Base-by-base conservation (phyloP, 2,329 filamentous ascomycete genomes). In the Aureobasidium mangrovei region DNA sequence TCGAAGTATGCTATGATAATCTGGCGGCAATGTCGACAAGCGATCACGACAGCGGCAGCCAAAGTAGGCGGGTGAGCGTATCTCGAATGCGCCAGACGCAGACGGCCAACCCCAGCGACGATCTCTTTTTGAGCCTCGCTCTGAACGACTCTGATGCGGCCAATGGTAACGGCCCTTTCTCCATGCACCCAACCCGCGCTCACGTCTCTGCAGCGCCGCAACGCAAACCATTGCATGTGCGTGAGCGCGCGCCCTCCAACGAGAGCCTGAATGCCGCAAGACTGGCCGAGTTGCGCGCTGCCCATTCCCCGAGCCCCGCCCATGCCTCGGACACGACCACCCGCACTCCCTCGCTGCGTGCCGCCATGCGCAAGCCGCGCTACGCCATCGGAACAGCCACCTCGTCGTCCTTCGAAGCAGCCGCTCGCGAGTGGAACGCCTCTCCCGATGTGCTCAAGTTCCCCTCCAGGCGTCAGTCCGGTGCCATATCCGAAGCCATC, bases 201-300 rank as follows among this genome's bases (percentile, higher is more conserved):
- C 29, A 42, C 35, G 47, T 29, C 39, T 29, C 32, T 18, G 4
- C 47, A 51, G 47, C 35, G 29, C 47, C 47, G 12, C 43, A 53
- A 18, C 58, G 59, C 55, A 56, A 59, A 45, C 52, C 54, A 33
- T 46, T 56, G 54, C 32, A 41, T 7, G 33, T 42, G n/a, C 39
- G 38, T 27, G 31, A 53, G 39, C 38, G 40, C 31, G 38, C 44
- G 40, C 40, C 52, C 7, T 51, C 35, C 35, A 41, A 39, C 35
- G 40, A 57, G 46, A 54, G 54, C 45, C 40, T 38, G 42, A 39
- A 78, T 64, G 82, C 82, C 2, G 84, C 81, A 1, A 81, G 82
- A 2, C 69, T 85, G 47, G 79, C 77, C 7, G 74, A 74, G 6
- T 74, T 60, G 45, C 60, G 61, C 10, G 45, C 40, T 18, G 41